Evolutionary conservation across 2,329 filamentous ascomycete genomes (phyloP).

Genomic region (Colletotrichum cordylinicola): DNA sequence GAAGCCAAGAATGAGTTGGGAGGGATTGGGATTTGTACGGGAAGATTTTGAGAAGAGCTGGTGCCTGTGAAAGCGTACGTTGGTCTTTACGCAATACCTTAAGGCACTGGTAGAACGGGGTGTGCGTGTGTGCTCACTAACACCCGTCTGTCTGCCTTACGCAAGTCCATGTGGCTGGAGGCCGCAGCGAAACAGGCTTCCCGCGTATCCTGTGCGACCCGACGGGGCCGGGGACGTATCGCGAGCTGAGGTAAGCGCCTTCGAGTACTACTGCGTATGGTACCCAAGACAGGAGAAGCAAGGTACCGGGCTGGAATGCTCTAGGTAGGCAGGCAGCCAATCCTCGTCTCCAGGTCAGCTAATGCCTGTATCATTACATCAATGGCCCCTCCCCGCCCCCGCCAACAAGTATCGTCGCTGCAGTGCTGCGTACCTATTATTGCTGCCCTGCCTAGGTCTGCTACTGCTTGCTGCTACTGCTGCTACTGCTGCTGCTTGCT

Average conservation of each 20-base stretch:
- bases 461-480: not conserved
- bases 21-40: too few relatives aligned
- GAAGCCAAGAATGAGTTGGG: not conserved
- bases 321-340: not conserved
- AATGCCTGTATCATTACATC: conserved; percentile 35
- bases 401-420: conserved; percentile 15
- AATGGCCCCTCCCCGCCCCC: conserved; percentile 28
- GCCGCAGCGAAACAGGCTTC: conserved; percentile 1
- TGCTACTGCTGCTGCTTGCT: not conserved
- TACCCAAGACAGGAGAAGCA: not conserved
- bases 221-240: not conserved
- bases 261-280: too few relatives aligned
- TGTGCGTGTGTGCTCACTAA: not conserved
- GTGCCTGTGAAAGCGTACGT: not conserved
- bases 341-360: not conserved
- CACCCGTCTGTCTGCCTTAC: conserved; percentile 28
- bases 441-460: too few relatives aligned
- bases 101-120: not conserved
- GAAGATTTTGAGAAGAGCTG: not conserved
- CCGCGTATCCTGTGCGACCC: not conserved
- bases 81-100: not conserved
- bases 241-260: not conserved
- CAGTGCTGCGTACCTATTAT: not conserved
- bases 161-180: conserved; percentile 40
- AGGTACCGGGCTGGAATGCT: not conserved